phyloP scores from a whole-genome alignment of 2,329 filamentous ascomycete genomes.

The Penicillium sp. region DNA sequence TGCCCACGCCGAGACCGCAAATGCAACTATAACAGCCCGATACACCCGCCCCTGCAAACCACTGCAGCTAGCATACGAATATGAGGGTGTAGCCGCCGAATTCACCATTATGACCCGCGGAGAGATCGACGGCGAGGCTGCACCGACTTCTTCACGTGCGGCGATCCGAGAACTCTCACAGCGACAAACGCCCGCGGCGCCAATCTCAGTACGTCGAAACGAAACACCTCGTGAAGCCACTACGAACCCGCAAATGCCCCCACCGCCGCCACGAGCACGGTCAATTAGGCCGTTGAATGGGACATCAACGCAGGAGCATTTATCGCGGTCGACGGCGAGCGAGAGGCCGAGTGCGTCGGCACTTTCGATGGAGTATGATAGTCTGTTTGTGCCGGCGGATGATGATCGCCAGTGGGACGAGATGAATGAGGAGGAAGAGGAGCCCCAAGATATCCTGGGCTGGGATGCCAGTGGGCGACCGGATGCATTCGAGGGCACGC shows the following conservation, averaged over 20 bases:
- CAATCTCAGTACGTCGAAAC: constrained; percentile 21
- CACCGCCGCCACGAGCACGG: constrained; percentile 36
- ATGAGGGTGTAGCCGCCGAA: constrained; percentile 62
- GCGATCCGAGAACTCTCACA: constrained; percentile 49
- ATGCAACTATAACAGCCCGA: constrained; percentile 60
- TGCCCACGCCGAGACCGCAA: constrained; percentile 65
- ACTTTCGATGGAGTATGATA: constrained; percentile 56
- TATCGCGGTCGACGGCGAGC: constrained; percentile 29
- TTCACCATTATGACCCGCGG: constrained; percentile 71
- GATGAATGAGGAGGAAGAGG: constrained; percentile 58
- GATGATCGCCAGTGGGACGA: constrained; percentile 68
- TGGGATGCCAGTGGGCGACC: constrained; percentile 64
- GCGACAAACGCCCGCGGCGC: constrained; percentile 44
- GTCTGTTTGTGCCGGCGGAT: constrained; percentile 66
- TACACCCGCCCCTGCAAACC: constrained; percentile 67
- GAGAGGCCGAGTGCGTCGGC: constrained; percentile 38
- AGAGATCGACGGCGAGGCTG: constrained; percentile 51
- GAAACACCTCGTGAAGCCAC: constrained; percentile 21
- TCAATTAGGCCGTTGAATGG: constrained; percentile 44
- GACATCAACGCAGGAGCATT: constrained; percentile 34
- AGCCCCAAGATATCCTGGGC: constrained; percentile 65
- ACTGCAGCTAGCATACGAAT: constrained; percentile 65
- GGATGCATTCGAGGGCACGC: constrained; percentile 40
- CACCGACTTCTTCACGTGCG: constrained; percentile 49
- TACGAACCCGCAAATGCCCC: constrained; percentile 37